Conservation (phyloP, 73 alveolate genomes). For the Tetrahymena malaccensis region DNA sequence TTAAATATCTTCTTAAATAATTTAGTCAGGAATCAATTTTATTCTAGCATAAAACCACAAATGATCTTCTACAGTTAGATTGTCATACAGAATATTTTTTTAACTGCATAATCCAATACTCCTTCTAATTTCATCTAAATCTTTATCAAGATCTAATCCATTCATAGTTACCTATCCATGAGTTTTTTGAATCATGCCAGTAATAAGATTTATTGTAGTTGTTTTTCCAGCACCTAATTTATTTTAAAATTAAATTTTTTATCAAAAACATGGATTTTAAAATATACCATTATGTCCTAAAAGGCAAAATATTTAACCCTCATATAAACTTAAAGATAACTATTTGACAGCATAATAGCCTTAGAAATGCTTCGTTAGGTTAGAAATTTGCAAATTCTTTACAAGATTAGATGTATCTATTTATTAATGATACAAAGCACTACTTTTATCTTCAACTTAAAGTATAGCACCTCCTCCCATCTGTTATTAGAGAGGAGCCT, state of each 20-base stretch:
- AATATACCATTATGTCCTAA: constrained; percentile 52
- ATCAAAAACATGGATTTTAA: neutral
- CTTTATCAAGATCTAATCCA: constrained; percentile 12
- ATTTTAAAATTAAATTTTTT: neutral
- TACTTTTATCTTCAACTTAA: neutral
- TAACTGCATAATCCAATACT: constrained; percentile 70
- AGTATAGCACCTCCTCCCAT: neutral
- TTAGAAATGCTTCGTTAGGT: neutral
- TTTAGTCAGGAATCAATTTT: constrained; percentile 47
- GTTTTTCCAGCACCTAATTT: constrained; percentile 57
- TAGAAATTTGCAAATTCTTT: neutral
- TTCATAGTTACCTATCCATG: constrained; percentile 33
- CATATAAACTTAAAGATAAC: neutral
- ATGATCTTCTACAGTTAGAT: constrained; percentile 64
- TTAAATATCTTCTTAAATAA: constrained; percentile 10
- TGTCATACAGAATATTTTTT: constrained; percentile 58
- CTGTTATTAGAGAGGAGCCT: neutral
- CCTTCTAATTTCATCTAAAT: constrained; percentile 49
- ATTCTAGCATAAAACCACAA: constrained; percentile 51
- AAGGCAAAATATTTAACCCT: constrained; percentile 36
- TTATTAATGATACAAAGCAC: neutral
- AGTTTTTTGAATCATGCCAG: constrained; percentile 44
- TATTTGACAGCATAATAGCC: neutral
- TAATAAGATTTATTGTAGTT: constrained; percentile 43
- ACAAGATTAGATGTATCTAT: neutral